Base-by-base conservation (phyloP, 2,329 filamentous ascomycete species). In the Mycosphaerella arachidis region DNA sequence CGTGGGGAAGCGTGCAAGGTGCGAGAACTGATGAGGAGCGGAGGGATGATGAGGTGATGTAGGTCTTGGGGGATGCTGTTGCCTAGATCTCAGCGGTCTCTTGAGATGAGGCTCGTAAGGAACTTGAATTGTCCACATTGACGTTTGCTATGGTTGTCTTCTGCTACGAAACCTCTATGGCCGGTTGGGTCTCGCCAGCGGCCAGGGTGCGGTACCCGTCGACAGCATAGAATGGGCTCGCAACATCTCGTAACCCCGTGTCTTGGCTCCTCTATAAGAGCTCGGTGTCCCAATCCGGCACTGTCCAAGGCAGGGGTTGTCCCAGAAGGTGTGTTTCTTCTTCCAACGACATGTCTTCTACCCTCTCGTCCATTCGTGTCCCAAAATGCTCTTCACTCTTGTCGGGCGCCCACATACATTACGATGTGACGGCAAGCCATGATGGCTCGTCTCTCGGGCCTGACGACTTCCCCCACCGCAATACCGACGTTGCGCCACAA, bases 1-100 rank as follows among this genome's bases (percentile, higher is more conserved):
- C 68, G 1, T 71, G 70, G 70, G 35, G 48, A 27, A 57, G 53
- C n/a, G 53, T 70, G 18, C 53, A 64, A 1, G 69, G 68, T 30
- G 60, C 35, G 48, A 51, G 59, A 18, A 69, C 62, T 1, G 40
- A 45, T 1, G 61, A 50, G 30, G 66, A 67, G 57, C 48, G 33
- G 9, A 59, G 60, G 40, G 65, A 67, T 48, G 65, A 67, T 33
- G 63, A 60, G n/a, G 50, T 64, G 56, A 55, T 54, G 29, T 53
- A 29, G 45, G 37, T n/a, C n/a, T 24, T 24, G 24, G 3, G 24
- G 24, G 24, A 24, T 24, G 24, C 24, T 24, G 24, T 24, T 24
- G 24, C 24, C 24, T 24, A 24, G 24, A 24, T 24, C 24, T 24
- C 24, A 1, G 24, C 24, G 24, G 24, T 24, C 3, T 24, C 24